Evolutionary conservation across 352 stramenopile species (phyloP), one percentile per base, ranked within the genome.

Genomic region (Globisporangium viniferum): DNA sequence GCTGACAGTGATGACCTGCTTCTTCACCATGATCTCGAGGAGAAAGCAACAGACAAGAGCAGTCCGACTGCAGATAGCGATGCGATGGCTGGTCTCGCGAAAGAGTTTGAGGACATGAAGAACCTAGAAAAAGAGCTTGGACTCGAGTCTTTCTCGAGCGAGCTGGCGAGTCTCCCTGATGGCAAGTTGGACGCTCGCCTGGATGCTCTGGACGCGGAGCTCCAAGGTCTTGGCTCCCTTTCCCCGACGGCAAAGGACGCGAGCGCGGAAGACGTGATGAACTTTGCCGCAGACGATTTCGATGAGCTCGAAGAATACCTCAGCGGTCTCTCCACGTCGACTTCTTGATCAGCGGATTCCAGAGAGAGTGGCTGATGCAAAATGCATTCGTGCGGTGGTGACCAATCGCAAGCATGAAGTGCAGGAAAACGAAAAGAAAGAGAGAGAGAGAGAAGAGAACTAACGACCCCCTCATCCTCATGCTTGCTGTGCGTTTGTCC

Each of bases 221-320:
- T 94, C 8, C 78, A 92, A 66, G 84, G 81, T n/a, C 72, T 93
- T 5, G 77, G 79, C 14, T 71, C 73, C 1, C 59, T 90, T 59
- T 66, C 59, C 18, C 59, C 66, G n/a, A 84, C 83, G 10, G 78
- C 82, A 3, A 89, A 85, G 44, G 73, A 80, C 18, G 76, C 59
- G 24, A 69, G 55, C 24, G 70, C 66, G 0, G 82, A 90, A 31
- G 86, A 93, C 59, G 81, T 92, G 64, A 85, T 94, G 75, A 93
- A 95, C 75, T 94, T 96, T 72, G 86, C 74, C 1, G 88, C 85
- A 4, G 88, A 96, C 67, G 85, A 96, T 79, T 96, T 96, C 73
- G 88, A 94, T 44, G 88, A 96, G 66, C 73, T 96, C 29, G 88
- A 96, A 72, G 82, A 96, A 67, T 96, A 96, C 68, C 74, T 96